These are phyloP conservation scores for Dryadomyces sulphureus DNA, from an alignment of 2,329 filamentous ascomycete genomes.

Conservation along the genomic window DNA sequence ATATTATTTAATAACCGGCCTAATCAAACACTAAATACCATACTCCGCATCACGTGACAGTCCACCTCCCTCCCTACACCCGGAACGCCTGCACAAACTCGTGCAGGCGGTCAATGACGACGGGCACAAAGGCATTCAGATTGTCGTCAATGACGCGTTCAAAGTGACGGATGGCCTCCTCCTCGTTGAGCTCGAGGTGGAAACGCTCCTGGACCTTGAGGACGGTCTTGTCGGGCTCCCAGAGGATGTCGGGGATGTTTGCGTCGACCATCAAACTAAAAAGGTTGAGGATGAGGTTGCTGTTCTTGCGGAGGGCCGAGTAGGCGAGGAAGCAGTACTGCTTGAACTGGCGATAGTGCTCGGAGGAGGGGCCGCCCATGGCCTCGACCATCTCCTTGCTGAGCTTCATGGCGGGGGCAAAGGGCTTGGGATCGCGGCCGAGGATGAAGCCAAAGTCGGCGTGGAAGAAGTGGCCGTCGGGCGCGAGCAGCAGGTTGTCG, in stretches of 20 bases:
- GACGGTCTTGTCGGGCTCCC: slow-evolving; percentile 87
- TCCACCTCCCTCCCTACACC: slow-evolving; percentile 29
- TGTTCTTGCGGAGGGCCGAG: slow-evolving; percentile 75
- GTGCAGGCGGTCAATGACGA: slow-evolving; percentile 89
- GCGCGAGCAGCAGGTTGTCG: slow-evolving; percentile 83
- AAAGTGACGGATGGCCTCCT: slow-evolving; percentile 79
- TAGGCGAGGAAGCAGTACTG: slow-evolving; percentile 95
- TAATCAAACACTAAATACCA: too few species aligned
- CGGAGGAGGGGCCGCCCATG: slow-evolving; percentile 74
- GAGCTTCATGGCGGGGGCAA: slow-evolving; percentile 92
- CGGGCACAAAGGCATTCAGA: slow-evolving; percentile 75
- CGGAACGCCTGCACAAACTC: slow-evolving; percentile 85
- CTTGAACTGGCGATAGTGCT: slow-evolving; percentile 79
- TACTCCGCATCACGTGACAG: not conserved
- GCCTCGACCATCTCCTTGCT: slow-evolving; percentile 97
- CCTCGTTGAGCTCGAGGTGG: slow-evolving; percentile 79
- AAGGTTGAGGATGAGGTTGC: slow-evolving; percentile 82
- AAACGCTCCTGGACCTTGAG: slow-evolving; percentile 91
- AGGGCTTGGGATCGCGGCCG: slow-evolving; percentile 91
- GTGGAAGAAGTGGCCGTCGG: slow-evolving; percentile 92
- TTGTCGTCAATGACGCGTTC: slow-evolving; percentile 85
- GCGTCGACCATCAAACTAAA: slow-evolving; percentile 97
- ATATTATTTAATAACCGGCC: too few species aligned
- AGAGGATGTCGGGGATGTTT: slow-evolving; percentile 86
- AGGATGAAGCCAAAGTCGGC: slow-evolving; percentile 98